Evolutionary conservation across 1,284 basidiomycete genomes (phyloP), one percentile per base, ranked within the genome.

Genomic region (Hymenochaete sp.): DNA sequence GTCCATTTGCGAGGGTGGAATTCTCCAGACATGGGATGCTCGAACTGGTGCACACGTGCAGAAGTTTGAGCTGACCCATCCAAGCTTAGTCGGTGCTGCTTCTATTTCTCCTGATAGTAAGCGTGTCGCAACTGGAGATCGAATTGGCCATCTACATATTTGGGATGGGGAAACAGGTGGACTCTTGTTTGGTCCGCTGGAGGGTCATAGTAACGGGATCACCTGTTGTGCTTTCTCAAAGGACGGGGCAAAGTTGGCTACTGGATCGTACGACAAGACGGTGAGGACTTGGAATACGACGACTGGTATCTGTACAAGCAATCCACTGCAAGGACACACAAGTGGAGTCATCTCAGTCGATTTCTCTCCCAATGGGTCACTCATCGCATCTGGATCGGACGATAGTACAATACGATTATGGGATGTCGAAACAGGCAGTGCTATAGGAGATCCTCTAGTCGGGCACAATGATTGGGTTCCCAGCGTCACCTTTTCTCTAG

Each of bases 381-480:
- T 32, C 10, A 36, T 59, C 32, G 44, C 49, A 19, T 57, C 57
- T 10, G 54, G 48, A 16, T 57, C 56, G 11, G 9, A 3, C 22
- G 38, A 52, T 39, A 8, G 29, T 3, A 26, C 43, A 21, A 45
- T 45, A 22, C 16, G 29, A 18, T n/a, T 45, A n/a, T 45, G 43
- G 43, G 22, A 45, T 38, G 6, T 28, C n/a, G n/a, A n/a, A 10
- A 27, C 6, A 3, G 25, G 22, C 25, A 16, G 16, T 3, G 24
- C 4, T 3, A 16, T 16, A 18, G 3, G 4, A 10, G n/a, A 8
- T 8, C 41, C 3, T 19, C 28, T 39, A 9, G 8, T 6, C 11
- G 38, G 28, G 13, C 28, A 42, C 28, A 33, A 16, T 22, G 16
- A 11, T 19, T 5, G 6, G 5, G 18, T 42, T 10, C 3, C 4